Conservation (phyloP, 805 yeast genomes). For the Teunomyces gatunensis region DNA sequence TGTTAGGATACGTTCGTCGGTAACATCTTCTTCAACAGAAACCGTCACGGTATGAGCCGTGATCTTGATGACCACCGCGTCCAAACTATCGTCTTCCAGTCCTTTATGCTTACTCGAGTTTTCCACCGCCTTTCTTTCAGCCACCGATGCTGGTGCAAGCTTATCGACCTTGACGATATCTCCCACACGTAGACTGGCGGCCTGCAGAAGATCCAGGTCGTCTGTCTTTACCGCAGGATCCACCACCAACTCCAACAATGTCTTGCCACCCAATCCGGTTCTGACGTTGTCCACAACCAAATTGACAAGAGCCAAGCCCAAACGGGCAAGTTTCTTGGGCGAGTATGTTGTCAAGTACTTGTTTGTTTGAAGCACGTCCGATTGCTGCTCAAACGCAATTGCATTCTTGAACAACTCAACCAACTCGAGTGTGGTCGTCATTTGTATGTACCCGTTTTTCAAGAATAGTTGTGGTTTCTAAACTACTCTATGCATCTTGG, state of each 20-base stretch:
- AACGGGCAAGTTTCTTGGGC: constrained; percentile 61
- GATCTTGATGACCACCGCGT: constrained; percentile 66
- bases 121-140: constrained; percentile 17
- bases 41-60: constrained; percentile 48
- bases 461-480: constrained; percentile 13
- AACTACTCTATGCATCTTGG: constrained; percentile 27
- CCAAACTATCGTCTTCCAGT: constrained; percentile 33
- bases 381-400: constrained; percentile 34
- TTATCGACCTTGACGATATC: constrained; percentile 69
- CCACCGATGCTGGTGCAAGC: constrained; percentile 26
- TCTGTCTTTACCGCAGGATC: constrained; percentile 47
- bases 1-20: constrained; percentile 45
- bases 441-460: constrained; percentile 30
- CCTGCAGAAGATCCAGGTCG: constrained; percentile 29
- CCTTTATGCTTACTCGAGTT: constrained; percentile 18
- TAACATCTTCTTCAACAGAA: constrained; percentile 55
- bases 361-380: constrained; percentile 34
- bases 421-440: constrained; percentile 7
- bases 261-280: constrained; percentile 79
- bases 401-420: constrained; percentile 28
- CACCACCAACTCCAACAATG: constrained; percentile 57
- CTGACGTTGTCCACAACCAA: constrained; percentile 57
- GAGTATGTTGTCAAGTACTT: constrained; percentile 37
- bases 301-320: constrained; percentile 76
- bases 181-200: constrained; percentile 64